Conservation (phyloP, 371 early-diverging fungal genomes). For the Mucor mucedo region DNA sequence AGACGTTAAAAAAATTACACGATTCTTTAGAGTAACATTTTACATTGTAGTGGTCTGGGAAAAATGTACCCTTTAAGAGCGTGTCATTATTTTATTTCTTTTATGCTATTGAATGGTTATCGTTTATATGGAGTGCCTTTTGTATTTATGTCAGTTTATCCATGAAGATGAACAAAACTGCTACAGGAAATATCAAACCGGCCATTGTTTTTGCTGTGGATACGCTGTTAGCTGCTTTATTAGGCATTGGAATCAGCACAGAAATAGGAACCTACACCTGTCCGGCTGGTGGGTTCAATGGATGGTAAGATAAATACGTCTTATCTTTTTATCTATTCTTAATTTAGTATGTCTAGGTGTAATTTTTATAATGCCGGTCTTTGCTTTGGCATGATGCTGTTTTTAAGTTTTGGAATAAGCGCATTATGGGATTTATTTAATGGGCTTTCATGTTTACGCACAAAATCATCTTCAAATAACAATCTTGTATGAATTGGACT, state of each 20-base stretch:
- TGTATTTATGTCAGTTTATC: conserved; percentile 35
- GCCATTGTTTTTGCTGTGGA: conserved; percentile 3
- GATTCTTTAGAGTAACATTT: neutral
- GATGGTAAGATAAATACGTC: conserved; percentile 24
- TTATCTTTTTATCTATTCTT: too few species aligned
- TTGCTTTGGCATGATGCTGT: conserved; percentile 28
- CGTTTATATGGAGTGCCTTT: conserved; percentile 33
- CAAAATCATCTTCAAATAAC: conserved; percentile 20
- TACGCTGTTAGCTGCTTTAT: conserved; percentile 18
- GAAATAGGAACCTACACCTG: conserved; percentile 25
- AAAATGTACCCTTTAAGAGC: conserved; percentile 14
- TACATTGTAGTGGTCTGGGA: conserved; percentile 5
- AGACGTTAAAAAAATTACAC: neutral
- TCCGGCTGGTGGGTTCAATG: conserved; percentile 31
- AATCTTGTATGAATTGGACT: conserved; percentile 16
- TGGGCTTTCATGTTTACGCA: conserved; percentile 14
- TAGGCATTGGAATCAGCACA: conserved; percentile 31
- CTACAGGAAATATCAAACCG: conserved; percentile 29
- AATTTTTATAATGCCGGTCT: conserved; percentile 38
- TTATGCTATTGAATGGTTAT: conserved; percentile 26
- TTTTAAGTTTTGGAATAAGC: conserved; percentile 21
- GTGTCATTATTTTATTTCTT: conserved; percentile 28
- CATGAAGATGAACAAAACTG: conserved; percentile 24
- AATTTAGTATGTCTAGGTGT: conserved; percentile 24
- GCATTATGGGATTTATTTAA: conserved; percentile 16